Base-by-base conservation (phyloP, 164 flowering plant genomes). In the Magnolia sinica region DNA sequence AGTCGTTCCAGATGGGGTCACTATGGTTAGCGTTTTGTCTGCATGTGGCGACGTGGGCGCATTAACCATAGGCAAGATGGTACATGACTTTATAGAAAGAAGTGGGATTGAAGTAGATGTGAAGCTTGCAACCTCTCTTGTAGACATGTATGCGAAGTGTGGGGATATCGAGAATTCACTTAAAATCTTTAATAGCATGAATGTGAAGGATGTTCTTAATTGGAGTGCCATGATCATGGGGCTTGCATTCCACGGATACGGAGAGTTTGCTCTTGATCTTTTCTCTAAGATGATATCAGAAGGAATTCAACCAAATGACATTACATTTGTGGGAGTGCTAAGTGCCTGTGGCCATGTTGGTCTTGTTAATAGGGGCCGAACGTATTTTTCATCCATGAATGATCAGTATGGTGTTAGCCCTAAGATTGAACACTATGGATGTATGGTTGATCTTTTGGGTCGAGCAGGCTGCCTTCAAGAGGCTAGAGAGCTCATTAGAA, bases 91-190 rank as follows among this genome's bases (percentile, higher is more conserved):
- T 63, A 78, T 86, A 29, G 77, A 50, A 49, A 77, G 81, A 64
- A 81, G 67, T 58, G 71, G 58, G 11, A 81, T 86, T 64, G 78
- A 74, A 37, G 52, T 84, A 8, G 82, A 84, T 77, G 50, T 82
- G 73, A 79, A 79, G 64, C 86, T 86, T 64, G 84, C 84, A 61
- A 86, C 88, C 66, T 79, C 87, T 23, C 75, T 85, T 20, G 77
- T 85, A 27, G 85, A 85, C 74, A 83, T 85, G 87, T 85, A 85
- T 68, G 82, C 85, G 1, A 83, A 83, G 70, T 85, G 87, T 69
- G 87, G 87, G 45, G 81, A 81, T 27, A 78, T 85, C 3, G 81
- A 83, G 1, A 79, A 71, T 50, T 77, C 85, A 1, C 29, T 77
- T n/a, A 19, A 11, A 52, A 76, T 83, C 18, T 85, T 85, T 68